Base-by-base conservation (phyloP, 1,284 basidiomycete genomes). In the Apiotrichum porosum region DNA sequence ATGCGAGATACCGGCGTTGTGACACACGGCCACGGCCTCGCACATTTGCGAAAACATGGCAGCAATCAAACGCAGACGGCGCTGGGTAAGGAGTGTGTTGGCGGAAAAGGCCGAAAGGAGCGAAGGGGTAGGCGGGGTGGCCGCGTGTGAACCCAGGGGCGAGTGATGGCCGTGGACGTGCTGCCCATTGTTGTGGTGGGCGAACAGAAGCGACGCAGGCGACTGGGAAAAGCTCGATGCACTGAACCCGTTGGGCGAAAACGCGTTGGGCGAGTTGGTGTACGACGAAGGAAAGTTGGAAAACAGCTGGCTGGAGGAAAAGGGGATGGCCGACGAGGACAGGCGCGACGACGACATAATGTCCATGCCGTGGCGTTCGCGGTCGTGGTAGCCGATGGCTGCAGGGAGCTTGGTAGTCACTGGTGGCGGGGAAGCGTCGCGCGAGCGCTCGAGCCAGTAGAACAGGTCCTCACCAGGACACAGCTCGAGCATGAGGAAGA, bases 11-110 rank as follows among this genome's bases (percentile, higher is more conserved):
- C 86, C 86, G 52, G 85, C 83, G 33, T 88, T 84, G 68, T 98
- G 94, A 74, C 94, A 97, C n/a, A 87, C 83, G 4, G 90, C 88
- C 12, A 98, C 92, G 28, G 94, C 92, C 56, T 94, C 88, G 70
- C 95, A 98, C 90, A 98, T 98, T 76, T 98, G 79, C 77, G 83
- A 79, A 74, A 98, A 98, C 95, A 98, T 98, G 66, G 87, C 84
- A 9, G 91, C 84, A 62, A 98, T 90, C 58, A 98, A 82, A 21
- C 87, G 84, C 33, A 98, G 81, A 54, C 94, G 86, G 32, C 84
- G 85, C 46, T 83, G 82, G 15, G 88, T 89, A 37, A 98, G 83
- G 35, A 97, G 78, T 57, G 87, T 83, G 41, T 83, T 79, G 13
- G 88, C 85, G 51, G 87, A 83, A 56, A 91, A 81, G 22, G 85